A percentile compares a stretch with the other conserved stretches of the same genome.
These are phyloP conservation scores for Schizonepeta tenuifolia DNA, from an alignment of 257 asterid species.

Conservation along the genomic window DNA sequence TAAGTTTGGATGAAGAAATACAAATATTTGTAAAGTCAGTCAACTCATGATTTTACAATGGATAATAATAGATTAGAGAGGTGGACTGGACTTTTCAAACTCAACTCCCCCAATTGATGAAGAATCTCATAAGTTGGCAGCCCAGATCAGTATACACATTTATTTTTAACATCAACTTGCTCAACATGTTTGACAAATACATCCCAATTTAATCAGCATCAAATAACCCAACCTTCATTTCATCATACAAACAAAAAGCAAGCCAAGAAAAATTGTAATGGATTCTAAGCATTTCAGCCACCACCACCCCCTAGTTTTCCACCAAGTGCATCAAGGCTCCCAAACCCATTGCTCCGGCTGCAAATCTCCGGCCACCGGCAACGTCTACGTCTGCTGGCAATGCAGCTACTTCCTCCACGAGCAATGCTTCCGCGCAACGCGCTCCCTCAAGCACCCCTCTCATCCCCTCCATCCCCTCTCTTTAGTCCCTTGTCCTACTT, in stretches of 20 bases:
- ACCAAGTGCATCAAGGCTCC: conserved; percentile 50
- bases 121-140: conserved; percentile 29
- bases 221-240: neutral
- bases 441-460: conserved; percentile 53
- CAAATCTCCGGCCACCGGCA: conserved; percentile 37
- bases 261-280: conserved; percentile 27
- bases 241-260: neutral
- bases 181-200: conserved; percentile 15
- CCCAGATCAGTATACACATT: neutral
- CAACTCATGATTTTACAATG: conserved; percentile 26
- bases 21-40: conserved; percentile 1
- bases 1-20: neutral
- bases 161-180: conserved; percentile 27
- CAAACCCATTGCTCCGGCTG: conserved; percentile 44
- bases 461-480: conserved; percentile 64
- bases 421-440: conserved; percentile 51
- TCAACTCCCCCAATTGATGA: neutral
- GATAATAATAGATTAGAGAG: conserved; percentile 12
- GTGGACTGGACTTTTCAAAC: conserved; percentile 33
- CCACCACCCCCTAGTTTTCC: conserved; percentile 51
- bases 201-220: neutral
- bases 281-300: conserved; percentile 73
- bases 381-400: conserved; percentile 43
- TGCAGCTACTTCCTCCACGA: conserved; percentile 61
- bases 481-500: conserved; percentile 61